Base-by-base conservation (phyloP, 495 filamentous ascomycete genomes). In the Glutinoglossum americanum region DNA sequence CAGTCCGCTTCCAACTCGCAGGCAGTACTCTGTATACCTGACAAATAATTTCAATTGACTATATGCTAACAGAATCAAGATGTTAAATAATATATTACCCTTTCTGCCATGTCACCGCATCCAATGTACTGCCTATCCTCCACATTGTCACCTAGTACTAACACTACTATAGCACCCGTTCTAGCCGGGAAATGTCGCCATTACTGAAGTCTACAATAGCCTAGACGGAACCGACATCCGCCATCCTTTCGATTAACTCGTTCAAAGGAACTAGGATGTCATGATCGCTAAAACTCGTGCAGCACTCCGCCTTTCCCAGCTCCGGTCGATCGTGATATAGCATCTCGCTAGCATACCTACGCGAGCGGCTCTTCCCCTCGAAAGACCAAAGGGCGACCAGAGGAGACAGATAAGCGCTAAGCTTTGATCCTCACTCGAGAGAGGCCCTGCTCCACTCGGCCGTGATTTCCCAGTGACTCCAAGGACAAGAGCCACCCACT, bases 341-440 rank as follows among this genome's bases (percentile, higher is more conserved):
- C 49, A 53, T 53, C 49, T 15, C 49, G 17, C 49, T 25, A 53
- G 25, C 23, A 6, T 3, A 17, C 49, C 25, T 13, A 5, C 8
- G 5, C 30, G 3, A 53, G 25, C 30, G 23, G 17, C 21, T 10
- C 11, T 19, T 21, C 49, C 49, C 23, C 13, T 30, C 1, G 26
- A 23, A 39, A 53, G 23, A 28, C 3, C 28, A 53, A 53, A 53
- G 32, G 54, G 54, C 54, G 19, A 23, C 32, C 19, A 33, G 54
- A 28, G 23, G 39, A 45, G 54, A 67, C 77, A 72, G 87, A 93
- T 85, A 92, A 89, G 88, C 77, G 69, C 88, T 72, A 85, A 80
- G 72, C 88, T 88, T 89, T 94, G 88, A 94, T 80, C 73, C 87
- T 85, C 87, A 88, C 85, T 80, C 84, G 63, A 80, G 85, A 89